A percentile compares a stretch with the other conserved stretches of the same genome.
Evolutionary conservation across 345 rosid genomes (phyloP).

Genomic region (Linum usitatissimum): DNA sequence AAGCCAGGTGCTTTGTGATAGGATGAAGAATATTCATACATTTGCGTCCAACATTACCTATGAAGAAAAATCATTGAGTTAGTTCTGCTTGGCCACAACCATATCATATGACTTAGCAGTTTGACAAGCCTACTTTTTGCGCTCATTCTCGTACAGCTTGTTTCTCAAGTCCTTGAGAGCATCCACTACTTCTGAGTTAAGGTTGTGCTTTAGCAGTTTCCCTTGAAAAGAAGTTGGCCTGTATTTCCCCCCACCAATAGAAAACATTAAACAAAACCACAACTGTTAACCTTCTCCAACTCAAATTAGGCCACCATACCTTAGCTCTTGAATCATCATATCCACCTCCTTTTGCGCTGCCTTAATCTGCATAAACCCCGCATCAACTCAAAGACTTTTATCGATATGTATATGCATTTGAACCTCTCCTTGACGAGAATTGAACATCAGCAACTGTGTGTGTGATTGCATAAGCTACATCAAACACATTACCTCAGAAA

Average conservation of each 20-base stretch:
- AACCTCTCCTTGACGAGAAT: neutral
- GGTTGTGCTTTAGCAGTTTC: constrained; percentile 72
- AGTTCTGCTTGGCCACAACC: no score
- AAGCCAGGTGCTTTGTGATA: no score
- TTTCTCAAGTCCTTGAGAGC: constrained; percentile 76
- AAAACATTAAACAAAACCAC: neutral
- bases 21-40: no score
- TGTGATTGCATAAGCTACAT: no score
- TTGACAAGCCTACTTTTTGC: neutral
- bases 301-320: constrained; percentile 26
- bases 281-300: neutral
- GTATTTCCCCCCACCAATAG: neutral
- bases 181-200: constrained; percentile 74
- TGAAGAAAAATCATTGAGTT: no score
- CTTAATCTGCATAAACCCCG: constrained; percentile 43
- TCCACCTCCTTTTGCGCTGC: constrained; percentile 66
- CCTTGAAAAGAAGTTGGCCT: constrained; percentile 76
- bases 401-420: neutral
- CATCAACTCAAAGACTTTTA: neutral
- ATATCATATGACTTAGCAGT: no score
- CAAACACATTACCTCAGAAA: constrained; percentile 53
- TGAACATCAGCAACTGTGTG: neutral
- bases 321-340: constrained; percentile 62
- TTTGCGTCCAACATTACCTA: no score
- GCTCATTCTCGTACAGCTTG: constrained; percentile 45